Evolutionary conservation across 495 filamentous ascomycete genomes (phyloP).

Genomic region (Penicillium manginii): DNA sequence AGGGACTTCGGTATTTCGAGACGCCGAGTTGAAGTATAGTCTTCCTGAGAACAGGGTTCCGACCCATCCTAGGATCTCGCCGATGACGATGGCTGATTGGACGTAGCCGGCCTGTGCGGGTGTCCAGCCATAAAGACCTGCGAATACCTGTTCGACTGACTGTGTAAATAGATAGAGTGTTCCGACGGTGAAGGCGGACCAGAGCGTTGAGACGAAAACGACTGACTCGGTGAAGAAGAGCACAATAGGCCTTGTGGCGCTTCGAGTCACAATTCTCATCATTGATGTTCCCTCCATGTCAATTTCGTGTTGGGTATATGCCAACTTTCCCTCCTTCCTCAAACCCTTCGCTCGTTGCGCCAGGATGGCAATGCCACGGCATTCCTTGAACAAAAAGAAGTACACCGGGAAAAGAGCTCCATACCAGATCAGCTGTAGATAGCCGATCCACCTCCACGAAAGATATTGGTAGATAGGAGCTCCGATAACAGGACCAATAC

Average conservation of each 20-base stretch:
- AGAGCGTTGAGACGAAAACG: slow-evolving; percentile 52
- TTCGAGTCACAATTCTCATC: slow-evolving; percentile 25
- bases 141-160: slow-evolving; percentile 46
- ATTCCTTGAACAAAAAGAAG: slow-evolving; percentile 45
- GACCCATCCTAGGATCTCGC: slow-evolving; percentile 36
- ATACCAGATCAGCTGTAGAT: slow-evolving; percentile 52
- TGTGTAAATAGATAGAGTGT: slow-evolving; percentile 56
- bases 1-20: slow-evolving; percentile 34
- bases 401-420: slow-evolving; percentile 42
- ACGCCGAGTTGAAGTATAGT: slow-evolving; percentile 37
- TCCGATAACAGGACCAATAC: slow-evolving; percentile 53
- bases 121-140: slow-evolving; percentile 36
- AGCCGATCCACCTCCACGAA: slow-evolving; percentile 55
- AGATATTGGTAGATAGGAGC: slow-evolving; percentile 42
- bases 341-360: slow-evolving; percentile 34
- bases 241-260: slow-evolving; percentile 42
- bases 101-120: slow-evolving; percentile 40
- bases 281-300: slow-evolving; percentile 29
- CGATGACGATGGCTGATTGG: slow-evolving; percentile 43
- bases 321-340: slow-evolving; percentile 30
- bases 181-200: slow-evolving; percentile 56
- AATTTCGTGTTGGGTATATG: slow-evolving; percentile 45
- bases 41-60: slow-evolving; percentile 27
- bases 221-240: slow-evolving; percentile 59
- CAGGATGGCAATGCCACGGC: slow-evolving; percentile 46